These are phyloP conservation scores for Glomus cerebriforme DNA, from an alignment of 192 early-diverging fungal genomes.

Conservation along the genomic window DNA sequence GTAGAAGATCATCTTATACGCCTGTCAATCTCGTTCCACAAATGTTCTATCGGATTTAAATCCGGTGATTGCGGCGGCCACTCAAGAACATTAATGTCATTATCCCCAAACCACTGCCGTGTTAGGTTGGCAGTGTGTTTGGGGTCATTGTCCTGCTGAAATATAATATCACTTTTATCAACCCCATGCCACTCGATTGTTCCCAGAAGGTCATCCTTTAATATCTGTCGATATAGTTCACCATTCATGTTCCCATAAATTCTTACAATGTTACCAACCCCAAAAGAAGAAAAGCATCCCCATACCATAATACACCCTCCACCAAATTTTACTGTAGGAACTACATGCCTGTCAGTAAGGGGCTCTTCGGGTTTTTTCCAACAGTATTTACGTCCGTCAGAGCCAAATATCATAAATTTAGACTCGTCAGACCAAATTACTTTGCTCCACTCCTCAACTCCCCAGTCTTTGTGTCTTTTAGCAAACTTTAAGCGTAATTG, in stretches of 20 bases:
- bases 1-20: neutral
- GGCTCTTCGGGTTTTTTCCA: conserved; percentile 20
- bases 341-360: conserved; percentile 18
- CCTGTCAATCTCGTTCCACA: neutral
- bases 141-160: no score
- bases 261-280: conserved; percentile 20
- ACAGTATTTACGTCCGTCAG: conserved; percentile 38
- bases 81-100: conserved; percentile 25
- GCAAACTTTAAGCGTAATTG: conserved; percentile 22
- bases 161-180: neutral
- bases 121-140: no score
- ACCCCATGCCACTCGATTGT: conserved; percentile 16
- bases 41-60: conserved; percentile 14
- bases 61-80: conserved; percentile 32
- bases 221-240: conserved; percentile 19
- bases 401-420: conserved; percentile 35
- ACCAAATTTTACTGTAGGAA: conserved; percentile 37
- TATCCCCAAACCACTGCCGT: no score
- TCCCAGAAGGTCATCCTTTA: conserved; percentile 13
- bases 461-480: conserved; percentile 37
- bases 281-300: conserved; percentile 36
- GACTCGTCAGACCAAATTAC: no score
- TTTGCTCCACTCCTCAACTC: no score
- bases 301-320: conserved; percentile 38
- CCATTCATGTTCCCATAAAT: conserved; percentile 32